These are phyloP conservation scores for Wickerhamia fluorescens DNA, from an alignment of 805 yeast species.

Conservation along the genomic window DNA sequence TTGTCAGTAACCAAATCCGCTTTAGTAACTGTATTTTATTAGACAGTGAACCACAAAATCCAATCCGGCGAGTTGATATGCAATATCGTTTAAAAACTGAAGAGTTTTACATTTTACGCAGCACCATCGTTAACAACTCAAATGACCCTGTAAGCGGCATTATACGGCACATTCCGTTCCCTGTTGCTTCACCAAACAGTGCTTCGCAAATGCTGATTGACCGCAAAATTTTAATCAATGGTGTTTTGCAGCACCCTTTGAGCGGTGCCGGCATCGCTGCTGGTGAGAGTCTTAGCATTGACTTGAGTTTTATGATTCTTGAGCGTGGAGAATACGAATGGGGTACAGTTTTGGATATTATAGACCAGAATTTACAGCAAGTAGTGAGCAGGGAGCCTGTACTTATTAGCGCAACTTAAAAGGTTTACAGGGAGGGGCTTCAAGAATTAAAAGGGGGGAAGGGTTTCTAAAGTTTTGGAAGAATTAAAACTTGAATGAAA, in stretches of 20 bases:
- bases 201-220: conserved; percentile 35
- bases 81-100: conserved; percentile 34
- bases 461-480: too few species aligned
- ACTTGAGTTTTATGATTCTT: conserved; percentile 55
- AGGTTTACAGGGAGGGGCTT: too few species aligned
- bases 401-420: conserved; percentile 20
- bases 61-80: conserved; percentile 16
- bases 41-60: conserved; percentile 8
- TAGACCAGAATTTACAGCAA: conserved; percentile 11
- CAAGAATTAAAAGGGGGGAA: too few species aligned
- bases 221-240: conserved; percentile 61
- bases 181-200: conserved; percentile 6
- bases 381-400: conserved; percentile 26
- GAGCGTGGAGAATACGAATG: conserved; percentile 80
- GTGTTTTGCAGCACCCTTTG: conserved; percentile 49
- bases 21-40: conserved; percentile 7
- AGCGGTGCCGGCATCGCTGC: conserved; percentile 33
- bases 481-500: too few species aligned
- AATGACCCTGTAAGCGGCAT: conserved; percentile 41
- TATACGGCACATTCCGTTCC: conserved; percentile 52
- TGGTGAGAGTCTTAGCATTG: conserved; percentile 33
- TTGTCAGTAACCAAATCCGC: conserved; percentile 28
- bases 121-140: conserved; percentile 46
- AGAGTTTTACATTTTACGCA: conserved; percentile 43
- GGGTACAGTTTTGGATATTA: conserved; percentile 40